Conservation (phyloP, 2,329 filamentous ascomycete species). For the Daldinia eschscholtzii region DNA sequence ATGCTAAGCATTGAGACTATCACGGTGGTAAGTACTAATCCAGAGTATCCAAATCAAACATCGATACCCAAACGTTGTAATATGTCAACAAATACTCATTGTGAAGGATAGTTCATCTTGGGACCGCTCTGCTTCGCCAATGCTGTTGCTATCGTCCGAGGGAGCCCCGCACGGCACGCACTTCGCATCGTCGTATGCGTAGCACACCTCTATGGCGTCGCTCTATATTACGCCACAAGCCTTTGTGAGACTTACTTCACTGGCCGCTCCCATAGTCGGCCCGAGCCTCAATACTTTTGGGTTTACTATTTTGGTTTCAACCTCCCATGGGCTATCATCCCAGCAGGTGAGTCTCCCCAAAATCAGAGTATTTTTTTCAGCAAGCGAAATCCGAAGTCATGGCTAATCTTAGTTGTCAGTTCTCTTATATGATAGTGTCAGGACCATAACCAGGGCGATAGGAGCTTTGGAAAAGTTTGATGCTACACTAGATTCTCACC, state of each 20-base stretch:
- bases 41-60: not conserved
- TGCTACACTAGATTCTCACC: constrained; percentile 40
- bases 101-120: constrained; percentile 62
- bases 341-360: constrained; percentile 60
- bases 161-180: constrained; percentile 62
- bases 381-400: not conserved
- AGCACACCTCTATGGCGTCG: constrained; percentile 71
- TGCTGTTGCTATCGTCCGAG: constrained; percentile 59
- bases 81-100: constrained; percentile 6
- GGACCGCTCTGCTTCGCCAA: constrained; percentile 69
- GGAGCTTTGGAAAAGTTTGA: constrained; percentile 47
- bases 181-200: constrained; percentile 65
- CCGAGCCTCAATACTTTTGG: constrained; percentile 73
- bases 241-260: constrained; percentile 60
- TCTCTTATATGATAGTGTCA: constrained; percentile 48
- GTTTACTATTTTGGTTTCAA: constrained; percentile 73
- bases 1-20: constrained; percentile 90
- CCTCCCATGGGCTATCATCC: constrained; percentile 70
- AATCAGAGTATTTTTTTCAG: not conserved
- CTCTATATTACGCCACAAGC: constrained; percentile 72
- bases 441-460: constrained; percentile 46
- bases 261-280: constrained; percentile 66
- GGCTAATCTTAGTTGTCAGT: constrained; percentile 40
- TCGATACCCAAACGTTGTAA: not conserved
- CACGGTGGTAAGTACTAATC: constrained; percentile 72